Evolutionary conservation across 208 protist genomes (phyloP), one percentile per base, ranked within the genome.

Genomic region (Trypanosoma congolense): DNA sequence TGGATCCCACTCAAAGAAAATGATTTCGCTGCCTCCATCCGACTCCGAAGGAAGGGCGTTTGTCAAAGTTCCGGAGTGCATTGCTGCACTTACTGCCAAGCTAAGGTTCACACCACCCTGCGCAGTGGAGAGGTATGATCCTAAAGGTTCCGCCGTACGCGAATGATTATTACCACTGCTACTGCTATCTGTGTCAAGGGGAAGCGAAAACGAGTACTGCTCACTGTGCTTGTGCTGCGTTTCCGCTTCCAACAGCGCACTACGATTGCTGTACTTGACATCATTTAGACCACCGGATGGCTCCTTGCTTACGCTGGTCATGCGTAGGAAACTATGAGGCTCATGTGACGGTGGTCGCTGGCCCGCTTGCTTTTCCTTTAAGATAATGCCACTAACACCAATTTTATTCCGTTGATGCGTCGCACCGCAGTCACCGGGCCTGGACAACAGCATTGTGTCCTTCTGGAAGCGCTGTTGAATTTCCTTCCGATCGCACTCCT

Each of bases 1-100:
- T 9, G 83, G 76, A 22, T 78, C 63, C 78, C 83, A 90, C 58
- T 90, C 73, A 47, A 90, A 83, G 19, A 69, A 69, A 4, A 56
- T 24, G 29, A 45, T 36, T 38, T 61, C 55, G 18, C 29, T 29
- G 4, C 16, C 2, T n/a, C 3, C 8, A 24, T 22, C 21, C 16
- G 25, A 18, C 3, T 35, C 30, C 16, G 12, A 22, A 35, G 10
- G 18, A 10, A 16, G 14, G 12, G 8, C 18, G 21, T 26, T 55
- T 9, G 4, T 41, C n/a, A 8, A 28, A 30, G 16, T n/a, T 28
- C 16, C 30, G 18, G 25, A 22, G 25, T 12, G 12, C 33, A 38
- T 38, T 12, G 16, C 16, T 33, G 22, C 42, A n/a, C 42, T n/a
- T 12, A 38, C 6, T 16, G 33, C 33, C 9, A 12, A 38, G 12